Evolutionary conservation across 345 rosid species (phyloP).

Genomic region (Moricandia moricandioides): DNA sequence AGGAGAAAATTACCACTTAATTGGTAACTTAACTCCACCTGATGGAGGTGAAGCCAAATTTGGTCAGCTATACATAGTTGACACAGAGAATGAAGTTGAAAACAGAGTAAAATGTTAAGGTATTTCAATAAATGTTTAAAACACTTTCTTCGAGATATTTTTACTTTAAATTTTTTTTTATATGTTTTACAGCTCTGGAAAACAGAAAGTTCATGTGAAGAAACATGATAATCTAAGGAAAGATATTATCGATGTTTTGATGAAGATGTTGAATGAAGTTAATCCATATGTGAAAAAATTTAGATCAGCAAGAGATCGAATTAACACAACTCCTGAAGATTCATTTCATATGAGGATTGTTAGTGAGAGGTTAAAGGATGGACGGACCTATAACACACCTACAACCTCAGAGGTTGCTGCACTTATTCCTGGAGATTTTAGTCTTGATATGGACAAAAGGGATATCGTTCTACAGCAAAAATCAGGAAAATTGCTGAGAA

Average conservation of each 20-base stretch:
- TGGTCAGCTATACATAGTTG: background rate
- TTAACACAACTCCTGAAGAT: background rate
- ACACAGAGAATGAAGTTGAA: no score
- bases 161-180: no score
- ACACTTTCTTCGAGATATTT: no score
- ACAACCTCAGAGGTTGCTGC: background rate
- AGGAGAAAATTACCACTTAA: background rate
- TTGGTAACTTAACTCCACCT: background rate
- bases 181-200: no score
- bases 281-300: background rate
- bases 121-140: no score
- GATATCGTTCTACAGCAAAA: background rate
- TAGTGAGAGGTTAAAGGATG: background rate
- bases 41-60: background rate
- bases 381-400: background rate
- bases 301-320: background rate
- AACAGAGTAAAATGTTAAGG: background rate
- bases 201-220: no score
- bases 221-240: background rate
- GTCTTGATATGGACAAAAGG: background rate
- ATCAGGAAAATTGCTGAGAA: background rate
- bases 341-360: background rate
- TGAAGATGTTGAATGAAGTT: background rate
- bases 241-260: background rate
- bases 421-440: background rate